phyloP scores from a whole-genome alignment of 441 rosid genomes.

The Flueggea neowawraea region DNA sequence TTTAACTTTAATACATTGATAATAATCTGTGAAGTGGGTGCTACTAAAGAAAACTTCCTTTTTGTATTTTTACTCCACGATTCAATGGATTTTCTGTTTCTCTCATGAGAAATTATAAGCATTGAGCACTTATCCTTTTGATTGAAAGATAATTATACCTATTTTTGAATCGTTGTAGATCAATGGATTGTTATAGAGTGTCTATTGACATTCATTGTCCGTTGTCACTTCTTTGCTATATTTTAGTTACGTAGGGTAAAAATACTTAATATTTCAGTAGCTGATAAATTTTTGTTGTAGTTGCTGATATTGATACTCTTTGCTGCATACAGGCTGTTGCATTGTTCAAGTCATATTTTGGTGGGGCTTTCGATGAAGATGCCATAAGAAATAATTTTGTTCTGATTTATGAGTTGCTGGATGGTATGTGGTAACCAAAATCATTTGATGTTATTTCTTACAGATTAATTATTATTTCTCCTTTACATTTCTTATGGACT shows the following conservation, averaged over 20 bases:
- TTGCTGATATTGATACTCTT: slow-evolving; percentile 1
- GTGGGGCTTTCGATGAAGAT: slow-evolving; percentile 99
- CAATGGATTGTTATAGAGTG: neutral
- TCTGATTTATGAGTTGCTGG: slow-evolving; percentile 91
- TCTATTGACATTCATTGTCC: neutral
- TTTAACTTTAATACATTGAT: neutral
- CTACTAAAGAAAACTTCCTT: neutral
- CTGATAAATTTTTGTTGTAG: neutral
- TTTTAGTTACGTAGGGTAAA: slow-evolving; percentile 1
- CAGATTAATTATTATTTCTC: too few relatives aligned
- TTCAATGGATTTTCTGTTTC: neutral
- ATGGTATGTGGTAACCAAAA: slow-evolving; percentile 46
- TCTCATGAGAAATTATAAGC: neutral
- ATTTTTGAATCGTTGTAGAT: too few relatives aligned
- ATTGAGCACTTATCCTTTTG: too few relatives aligned
- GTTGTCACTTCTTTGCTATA: neutral
- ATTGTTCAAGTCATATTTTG: slow-evolving; percentile 93
- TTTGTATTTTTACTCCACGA: neutral
- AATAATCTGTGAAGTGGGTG: neutral
- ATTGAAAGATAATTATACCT: too few relatives aligned
- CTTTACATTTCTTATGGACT: too few relatives aligned
- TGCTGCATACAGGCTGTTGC: slow-evolving; percentile 70
- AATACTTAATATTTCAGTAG: neutral
- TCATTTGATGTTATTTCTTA: neutral
- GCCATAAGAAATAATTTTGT: slow-evolving; percentile 96